Percentiles rank a stretch among this genome's conserved stretches.
phyloP scores from a whole-genome alignment of 257 asterid species.

The Agastache rugosa region DNA sequence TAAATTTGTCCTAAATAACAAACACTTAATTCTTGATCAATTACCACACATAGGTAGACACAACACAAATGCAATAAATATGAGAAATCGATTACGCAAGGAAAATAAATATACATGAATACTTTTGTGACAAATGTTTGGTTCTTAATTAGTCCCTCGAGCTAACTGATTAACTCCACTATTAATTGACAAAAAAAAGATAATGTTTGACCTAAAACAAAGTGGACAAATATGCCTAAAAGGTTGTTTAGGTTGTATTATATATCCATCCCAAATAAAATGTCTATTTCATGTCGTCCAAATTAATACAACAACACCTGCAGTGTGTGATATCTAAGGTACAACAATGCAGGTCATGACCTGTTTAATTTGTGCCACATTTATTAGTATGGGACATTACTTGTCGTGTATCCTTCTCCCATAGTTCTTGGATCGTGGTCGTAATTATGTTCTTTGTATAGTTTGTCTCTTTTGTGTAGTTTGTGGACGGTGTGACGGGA shows the following conservation, averaged over 20 bases:
- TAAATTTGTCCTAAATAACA: neutral
- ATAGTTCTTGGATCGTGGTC: neutral
- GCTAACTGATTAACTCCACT: slow-evolving; percentile 9
- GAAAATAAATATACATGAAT: neutral
- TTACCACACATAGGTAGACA: neutral
- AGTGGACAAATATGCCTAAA: neutral
- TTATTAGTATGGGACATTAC: slow-evolving; percentile 28
- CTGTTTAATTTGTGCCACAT: slow-evolving; percentile 22
- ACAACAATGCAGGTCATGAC: slow-evolving; percentile 13
- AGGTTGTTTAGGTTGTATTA: neutral
- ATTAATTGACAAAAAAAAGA: neutral
- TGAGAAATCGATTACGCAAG: neutral
- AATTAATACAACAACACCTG: neutral
- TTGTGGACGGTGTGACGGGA: no score
- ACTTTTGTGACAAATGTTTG: slow-evolving; percentile 27
- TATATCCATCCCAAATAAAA: neutral
- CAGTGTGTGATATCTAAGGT: slow-evolving; percentile 24
- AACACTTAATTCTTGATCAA: neutral
- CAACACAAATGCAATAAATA: neutral
- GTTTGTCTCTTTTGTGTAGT: neutral
- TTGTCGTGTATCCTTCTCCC: neutral
- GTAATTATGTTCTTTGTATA: neutral
- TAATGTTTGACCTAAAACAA: slow-evolving; percentile 5
- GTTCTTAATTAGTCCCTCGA: neutral
- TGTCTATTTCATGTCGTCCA: slow-evolving; percentile 23